A percentile compares a stretch with the other conserved stretches of the same genome.
Evolutionary conservation across 768 basidiomycete genomes (phyloP).

Genomic region (Punctularia strigosozonata): DNA sequence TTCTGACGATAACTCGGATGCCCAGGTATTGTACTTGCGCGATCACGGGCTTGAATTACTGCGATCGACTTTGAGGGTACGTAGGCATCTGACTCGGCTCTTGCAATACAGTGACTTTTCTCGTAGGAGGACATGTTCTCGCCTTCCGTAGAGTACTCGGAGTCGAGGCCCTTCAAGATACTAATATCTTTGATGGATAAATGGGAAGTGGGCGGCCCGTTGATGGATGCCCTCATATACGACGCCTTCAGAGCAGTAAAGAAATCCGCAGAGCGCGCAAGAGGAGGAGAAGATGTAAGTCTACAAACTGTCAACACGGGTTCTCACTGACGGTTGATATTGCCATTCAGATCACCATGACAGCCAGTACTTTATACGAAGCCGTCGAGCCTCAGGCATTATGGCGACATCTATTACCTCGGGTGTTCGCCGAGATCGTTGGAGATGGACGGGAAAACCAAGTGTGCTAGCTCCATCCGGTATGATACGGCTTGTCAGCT

Average conservation of each 20-base stretch:
- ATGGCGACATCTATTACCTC: constrained; percentile 66
- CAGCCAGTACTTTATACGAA: constrained; percentile 83
- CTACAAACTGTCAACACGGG: background rate
- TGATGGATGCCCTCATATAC: constrained; percentile 71
- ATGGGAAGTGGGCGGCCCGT: constrained; percentile 82
- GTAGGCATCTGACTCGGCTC: constrained; percentile 4
- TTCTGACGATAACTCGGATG: constrained; percentile 62
- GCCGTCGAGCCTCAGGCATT: constrained; percentile 82
- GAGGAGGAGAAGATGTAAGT: constrained; percentile 54
- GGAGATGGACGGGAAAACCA: constrained; percentile 32
- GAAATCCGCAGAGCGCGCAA: constrained; percentile 35
- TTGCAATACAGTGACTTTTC: constrained; percentile 5
- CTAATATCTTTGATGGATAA: constrained; percentile 93
- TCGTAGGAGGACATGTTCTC: constrained; percentile 64
- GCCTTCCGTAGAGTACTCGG: constrained; percentile 60
- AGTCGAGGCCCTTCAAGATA: constrained; percentile 87
- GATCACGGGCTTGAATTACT: constrained; percentile 65
- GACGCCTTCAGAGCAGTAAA: constrained; percentile 72
- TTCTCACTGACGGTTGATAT: constrained; percentile 2
- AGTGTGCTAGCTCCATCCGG: constrained; percentile 23
- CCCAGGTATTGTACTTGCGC: constrained; percentile 61
- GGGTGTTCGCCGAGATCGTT: constrained; percentile 43
- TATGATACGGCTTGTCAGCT: background rate
- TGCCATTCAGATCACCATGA: constrained; percentile 60
- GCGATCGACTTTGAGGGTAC: constrained; percentile 54